Base-by-base conservation (phyloP, 371 early-diverging fungal species). In the Apophysomyces elegans region DNA sequence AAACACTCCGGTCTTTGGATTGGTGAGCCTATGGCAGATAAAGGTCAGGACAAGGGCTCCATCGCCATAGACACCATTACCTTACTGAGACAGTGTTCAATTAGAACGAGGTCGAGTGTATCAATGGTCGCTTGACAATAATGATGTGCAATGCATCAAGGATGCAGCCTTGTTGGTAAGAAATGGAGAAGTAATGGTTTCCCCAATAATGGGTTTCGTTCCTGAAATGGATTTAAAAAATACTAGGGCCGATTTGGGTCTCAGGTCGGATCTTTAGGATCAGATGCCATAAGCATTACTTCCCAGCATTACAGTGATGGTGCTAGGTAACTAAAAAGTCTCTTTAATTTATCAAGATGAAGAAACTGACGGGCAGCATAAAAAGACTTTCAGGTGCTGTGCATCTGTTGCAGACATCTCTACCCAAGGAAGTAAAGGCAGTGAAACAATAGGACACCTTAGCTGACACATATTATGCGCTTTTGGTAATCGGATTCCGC, bases 11-110 rank as follows among this genome's bases (percentile, higher is more conserved):
- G 69, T 5, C 57, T 83, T 8, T 83, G 80, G 83, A 61, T 83
- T 57, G 83, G 83, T 16, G 80, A 83, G 43, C 83, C 83, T 6
- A 68, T 83, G 74, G 73, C 76, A 14, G 73, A 74, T n/a, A 61
- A 71, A 73, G 83, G 83, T 77, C 59, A 26, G 32, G 32, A 26
- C 32, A 26, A 26, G 32, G 32, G 32, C 32, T 26, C 1, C 1
- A 26, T 26, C 32, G 32, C 32, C 32, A 26, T 26, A 2, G 3
- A 2, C 2, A 26, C 3, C 32, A 26, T 26, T 26, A 26, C 32
- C 3, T 26, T 26, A 26, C 32, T 26, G 32, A 26, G 32, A 26
- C 32, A 26, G 32, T 1, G 32, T 26, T 26, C 32, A 26, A 26
- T 26, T 26, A 76, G 81, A 81, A 41, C 73, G 76, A 4, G 81